Conservation (phyloP, 2,329 filamentous ascomycete species). For the Diaporthe vaccinii region DNA sequence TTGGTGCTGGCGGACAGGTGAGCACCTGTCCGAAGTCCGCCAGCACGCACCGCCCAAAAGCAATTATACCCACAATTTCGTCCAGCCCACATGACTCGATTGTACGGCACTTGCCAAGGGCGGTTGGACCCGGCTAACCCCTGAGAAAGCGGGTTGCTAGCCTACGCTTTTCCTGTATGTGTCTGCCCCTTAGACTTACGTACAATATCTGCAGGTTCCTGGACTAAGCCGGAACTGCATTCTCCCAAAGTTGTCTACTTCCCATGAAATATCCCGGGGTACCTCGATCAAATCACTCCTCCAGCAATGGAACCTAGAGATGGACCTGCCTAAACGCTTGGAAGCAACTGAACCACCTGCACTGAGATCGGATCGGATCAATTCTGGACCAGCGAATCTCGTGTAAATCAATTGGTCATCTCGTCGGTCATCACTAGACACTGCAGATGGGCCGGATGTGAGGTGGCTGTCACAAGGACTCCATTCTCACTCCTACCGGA, state of each 20-base stretch:
- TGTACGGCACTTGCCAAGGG: background rate
- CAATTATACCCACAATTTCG: conserved; percentile 8
- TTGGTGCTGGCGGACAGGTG: conserved; percentile 1
- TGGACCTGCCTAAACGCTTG: background rate
- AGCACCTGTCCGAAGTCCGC: background rate
- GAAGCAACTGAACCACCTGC: background rate
- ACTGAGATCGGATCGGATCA: background rate
- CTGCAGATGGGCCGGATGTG: no score
- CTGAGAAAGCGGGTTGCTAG: conserved; percentile 13
- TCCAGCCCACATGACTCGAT: conserved; percentile 29
- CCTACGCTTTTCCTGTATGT: background rate
- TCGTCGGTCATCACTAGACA: background rate
- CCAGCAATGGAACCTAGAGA: no score
- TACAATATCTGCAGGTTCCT: background rate
- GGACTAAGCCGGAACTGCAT: background rate
- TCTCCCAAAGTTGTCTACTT: background rate
- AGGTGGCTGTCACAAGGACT: no score
- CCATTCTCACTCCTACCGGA: background rate
- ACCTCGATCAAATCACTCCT: no score
- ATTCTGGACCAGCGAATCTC: background rate
- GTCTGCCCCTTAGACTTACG: background rate
- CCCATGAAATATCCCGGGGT: no score
- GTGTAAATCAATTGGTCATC: background rate
- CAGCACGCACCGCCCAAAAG: background rate
- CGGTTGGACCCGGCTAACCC: conserved; percentile 23